Evolutionary conservation across 2,329 filamentous ascomycete genomes (phyloP), one percentile per base, ranked within the genome.

Genomic region (Exophiala spinifera): DNA sequence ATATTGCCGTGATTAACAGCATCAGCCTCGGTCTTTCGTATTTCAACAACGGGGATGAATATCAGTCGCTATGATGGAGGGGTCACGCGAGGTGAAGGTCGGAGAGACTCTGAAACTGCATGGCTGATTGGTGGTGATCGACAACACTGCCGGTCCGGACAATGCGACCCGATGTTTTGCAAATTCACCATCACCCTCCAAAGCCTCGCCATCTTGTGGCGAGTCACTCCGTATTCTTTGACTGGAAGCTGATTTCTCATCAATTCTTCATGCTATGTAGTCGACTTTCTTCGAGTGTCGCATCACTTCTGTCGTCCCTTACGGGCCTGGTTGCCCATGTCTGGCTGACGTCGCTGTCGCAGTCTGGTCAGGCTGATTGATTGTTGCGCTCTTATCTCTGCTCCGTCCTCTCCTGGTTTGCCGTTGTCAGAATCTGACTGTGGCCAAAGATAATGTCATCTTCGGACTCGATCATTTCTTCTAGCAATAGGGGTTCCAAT

Each of bases 401-500:
- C 28, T 31, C 11, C 28, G 10, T 31, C 23, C 34, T 25, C 46
- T 49, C n/a, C 20, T 40, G 31, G 11, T 40, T 46, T 23, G n/a
- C 42, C n/a, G 14, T 23, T 7, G 4, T 40, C 36, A 15, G 17
- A 8, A 21, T 48, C 45, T 25, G 17, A 34, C 42, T 37, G 28
- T 20, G 21, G 31, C 17, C n/a, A 14, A 31, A 20, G 43, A 37
- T 13, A 28, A 60, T 60, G 57, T 60, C 57, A 39, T 53, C 51
- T 20, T 37, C 55, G 21, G 57, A 55, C 4, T 55, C 54, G n/a
- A 45, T 25, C 28, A 56, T 34, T 46, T 57, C 57, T 4, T 21
- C 39, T 14, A 55, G 55, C 43, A 57, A 49, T 37, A 53, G 51
- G 42, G 55, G 51, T 37, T 28, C 36, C 46, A 46, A 60, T 17